Evolutionary conservation across 1,284 basidiomycete genomes (phyloP), one percentile per base, ranked within the genome.

Genomic region (Ustilago curta): DNA sequence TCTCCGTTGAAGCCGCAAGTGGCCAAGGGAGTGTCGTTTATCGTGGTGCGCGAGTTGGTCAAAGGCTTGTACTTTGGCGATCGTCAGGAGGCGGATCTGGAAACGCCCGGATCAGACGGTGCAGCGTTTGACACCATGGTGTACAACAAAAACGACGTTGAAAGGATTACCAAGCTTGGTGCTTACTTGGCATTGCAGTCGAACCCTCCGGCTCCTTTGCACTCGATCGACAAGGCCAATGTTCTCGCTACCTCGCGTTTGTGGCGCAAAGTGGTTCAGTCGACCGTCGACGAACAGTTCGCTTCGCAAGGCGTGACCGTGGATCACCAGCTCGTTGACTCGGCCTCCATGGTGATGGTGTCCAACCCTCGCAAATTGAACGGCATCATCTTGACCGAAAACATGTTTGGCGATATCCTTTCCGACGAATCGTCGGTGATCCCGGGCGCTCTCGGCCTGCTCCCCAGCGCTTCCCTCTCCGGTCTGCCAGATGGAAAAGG

Each of bases 221-320:
- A 95, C 86, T 96, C 94, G 3, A 90, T 99, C 86, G 97, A 99
- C 89, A 99, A 99, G 87, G 97, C 97, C 62, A 99, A 99, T 85
- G 97, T 99, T 31, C 90, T 99, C 55, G 97, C 97, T 42, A 94
- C 91, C 80, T 96, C 93, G 43, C 89, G 97, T 51, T 88, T 99
- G 50, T 99, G 97, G 97, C 88, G 97, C 64, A 94, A 91, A 84
- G 82, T 83, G 21, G 83, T 84, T 16, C 78, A 77, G 19, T 76
- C 80, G 59, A 84, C 83, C 23, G 73, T 84, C 45, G 81, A 84
- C 57, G 35, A 43, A 5, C 77, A 84, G 58, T 84, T 84, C 57
- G 61, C 63, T 1, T 48, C 45, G 19, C 59, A 81, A 47, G 81
- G 80, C 16, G 53, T 84, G 32, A 80, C 77, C 40, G 71, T 83